Evolutionary conservation across 305 asterid species (phyloP).

Genomic region (Andrographis paniculata): DNA sequence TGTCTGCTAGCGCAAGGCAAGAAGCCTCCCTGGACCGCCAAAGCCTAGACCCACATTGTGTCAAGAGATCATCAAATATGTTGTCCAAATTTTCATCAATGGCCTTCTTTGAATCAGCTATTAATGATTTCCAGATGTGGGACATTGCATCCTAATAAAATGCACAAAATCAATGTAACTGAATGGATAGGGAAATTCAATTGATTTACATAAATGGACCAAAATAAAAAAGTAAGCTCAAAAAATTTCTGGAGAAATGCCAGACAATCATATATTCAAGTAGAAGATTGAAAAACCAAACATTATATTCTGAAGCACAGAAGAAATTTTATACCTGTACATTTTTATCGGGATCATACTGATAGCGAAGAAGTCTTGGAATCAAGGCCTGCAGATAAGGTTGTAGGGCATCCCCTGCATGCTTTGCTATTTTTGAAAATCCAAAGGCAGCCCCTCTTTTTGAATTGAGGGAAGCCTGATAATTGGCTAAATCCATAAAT

Average conservation of each 20-base stretch:
- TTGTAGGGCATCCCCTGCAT: slow-evolving; percentile 94
- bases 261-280: slow-evolving; percentile 9
- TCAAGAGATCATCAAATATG: slow-evolving; percentile 79
- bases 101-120: slow-evolving; percentile 79
- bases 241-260: slow-evolving; percentile 6
- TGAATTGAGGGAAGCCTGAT: slow-evolving; percentile 92
- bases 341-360: slow-evolving; percentile 98
- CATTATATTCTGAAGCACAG: slow-evolving; percentile 8
- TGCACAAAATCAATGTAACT: slow-evolving; percentile 24
- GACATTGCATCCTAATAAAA: slow-evolving; percentile 90
- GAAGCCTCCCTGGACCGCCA: slow-evolving; percentile 99
- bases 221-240: slow-evolving; percentile 13
- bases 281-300: slow-evolving; percentile 9
- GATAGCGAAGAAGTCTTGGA: slow-evolving; percentile 94
- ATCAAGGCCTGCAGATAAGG: slow-evolving; percentile 78
- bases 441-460: slow-evolving; percentile 99
- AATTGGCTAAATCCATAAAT: slow-evolving; percentile 97
- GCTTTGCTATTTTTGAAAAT: slow-evolving; percentile 96
- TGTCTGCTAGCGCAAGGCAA: slow-evolving; percentile 94
- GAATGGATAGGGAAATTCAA: slow-evolving; percentile 6
- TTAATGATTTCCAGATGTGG: slow-evolving; percentile 91
- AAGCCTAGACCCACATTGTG: slow-evolving; percentile 94
- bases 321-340: slow-evolving; percentile 66
- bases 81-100: slow-evolving; percentile 85
- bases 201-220: slow-evolving; percentile 2